Conservation (phyloP, 176 grass and related monocot species). For the Lolium multiflorum region DNA sequence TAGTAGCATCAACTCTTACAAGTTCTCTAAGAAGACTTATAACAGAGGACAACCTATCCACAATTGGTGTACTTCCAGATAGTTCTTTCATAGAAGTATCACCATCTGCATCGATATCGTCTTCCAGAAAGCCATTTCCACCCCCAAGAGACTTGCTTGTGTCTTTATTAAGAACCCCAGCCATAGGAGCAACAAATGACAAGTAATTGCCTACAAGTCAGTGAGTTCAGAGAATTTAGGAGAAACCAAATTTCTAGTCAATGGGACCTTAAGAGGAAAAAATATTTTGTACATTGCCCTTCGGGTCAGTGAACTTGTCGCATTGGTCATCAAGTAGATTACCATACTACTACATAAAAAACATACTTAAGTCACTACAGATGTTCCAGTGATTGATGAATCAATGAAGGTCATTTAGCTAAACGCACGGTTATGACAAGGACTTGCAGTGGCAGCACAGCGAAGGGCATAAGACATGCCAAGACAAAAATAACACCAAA, state of each 20-base stretch:
- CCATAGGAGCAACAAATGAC: slow-evolving; percentile 60
- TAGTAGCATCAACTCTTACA: slow-evolving; percentile 53
- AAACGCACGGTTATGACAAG: slow-evolving; percentile 3
- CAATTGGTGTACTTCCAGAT: slow-evolving; percentile 60
- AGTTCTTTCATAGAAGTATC: slow-evolving; percentile 47
- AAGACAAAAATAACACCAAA: neutral
- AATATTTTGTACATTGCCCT: slow-evolving; percentile 19
- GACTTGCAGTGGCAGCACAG: neutral
- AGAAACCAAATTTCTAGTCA: slow-evolving; percentile 31
- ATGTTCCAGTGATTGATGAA: neutral
- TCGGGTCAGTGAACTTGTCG: neutral
- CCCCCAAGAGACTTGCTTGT: slow-evolving; percentile 45
- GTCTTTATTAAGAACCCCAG: slow-evolving; percentile 54
- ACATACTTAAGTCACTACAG: neutral
- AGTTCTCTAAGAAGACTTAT: slow-evolving; percentile 63
- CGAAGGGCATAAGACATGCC: neutral
- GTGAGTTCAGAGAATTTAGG: slow-evolving; percentile 31
- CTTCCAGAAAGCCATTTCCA: slow-evolving; percentile 91
- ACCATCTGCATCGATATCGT: slow-evolving; percentile 43
- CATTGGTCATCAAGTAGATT: neutral
- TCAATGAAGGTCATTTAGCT: slow-evolving; percentile 11
- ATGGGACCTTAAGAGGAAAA: slow-evolving; percentile 1
- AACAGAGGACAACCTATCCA: slow-evolving; percentile 62
- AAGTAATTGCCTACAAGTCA: slow-evolving; percentile 72
- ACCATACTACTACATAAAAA: neutral